These are phyloP conservation scores for Celoporthe dispersa DNA, from an alignment of 2,329 filamentous ascomycete species.

Conservation along the genomic window DNA sequence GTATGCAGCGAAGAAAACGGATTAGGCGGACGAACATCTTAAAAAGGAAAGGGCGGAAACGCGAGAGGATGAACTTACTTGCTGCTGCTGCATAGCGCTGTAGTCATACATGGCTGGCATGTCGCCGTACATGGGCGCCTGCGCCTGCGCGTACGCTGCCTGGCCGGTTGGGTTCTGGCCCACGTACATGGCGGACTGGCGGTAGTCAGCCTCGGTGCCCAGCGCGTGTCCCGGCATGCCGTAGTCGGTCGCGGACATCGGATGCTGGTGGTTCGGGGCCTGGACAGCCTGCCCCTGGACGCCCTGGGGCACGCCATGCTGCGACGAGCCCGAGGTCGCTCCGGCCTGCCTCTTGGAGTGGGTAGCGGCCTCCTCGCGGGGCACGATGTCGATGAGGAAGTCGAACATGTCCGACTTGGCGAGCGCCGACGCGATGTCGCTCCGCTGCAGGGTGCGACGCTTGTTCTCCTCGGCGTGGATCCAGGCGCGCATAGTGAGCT, in stretches of 20 bases:
- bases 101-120: constrained; percentile 88
- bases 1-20: constrained; percentile 40
- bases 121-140: constrained; percentile 78
- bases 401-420: constrained; percentile 99
- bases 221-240: constrained; percentile 66
- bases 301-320: constrained; percentile 52
- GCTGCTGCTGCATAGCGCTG: constrained; percentile 78
- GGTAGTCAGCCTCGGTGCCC: constrained; percentile 76
- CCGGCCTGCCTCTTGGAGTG: constrained; percentile 77
- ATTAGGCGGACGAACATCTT: constrained; percentile 17
- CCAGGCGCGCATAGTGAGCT: constrained; percentile 99
- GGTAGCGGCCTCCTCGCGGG: constrained; percentile 86
- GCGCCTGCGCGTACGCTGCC: constrained; percentile 76
- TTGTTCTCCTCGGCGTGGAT: constrained; percentile 99
- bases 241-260: constrained; percentile 66
- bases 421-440: constrained; percentile 93
- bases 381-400: constrained; percentile 98
- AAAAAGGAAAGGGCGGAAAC: neutral
- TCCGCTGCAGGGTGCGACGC: constrained; percentile 89
- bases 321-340: constrained; percentile 47
- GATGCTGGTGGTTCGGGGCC: constrained; percentile 61
- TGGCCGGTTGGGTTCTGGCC: constrained; percentile 76
- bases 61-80: constrained; percentile 59
- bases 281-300: constrained; percentile 60
- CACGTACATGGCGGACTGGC: constrained; percentile 80